Conservation (phyloP, 805 yeast species). For the Kregervanrija delftensis region DNA sequence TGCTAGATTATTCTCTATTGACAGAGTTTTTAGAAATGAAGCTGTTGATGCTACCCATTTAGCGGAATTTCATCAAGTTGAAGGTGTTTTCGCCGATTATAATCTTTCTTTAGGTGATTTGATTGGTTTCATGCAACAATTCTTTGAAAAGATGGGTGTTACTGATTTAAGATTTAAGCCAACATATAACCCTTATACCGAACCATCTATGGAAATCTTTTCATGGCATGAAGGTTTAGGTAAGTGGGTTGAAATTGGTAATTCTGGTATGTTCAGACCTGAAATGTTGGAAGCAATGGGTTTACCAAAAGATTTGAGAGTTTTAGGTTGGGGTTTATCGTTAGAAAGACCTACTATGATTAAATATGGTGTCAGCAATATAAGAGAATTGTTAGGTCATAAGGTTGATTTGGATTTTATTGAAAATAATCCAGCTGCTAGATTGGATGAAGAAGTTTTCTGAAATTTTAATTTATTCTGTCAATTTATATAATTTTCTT, state of each 20-base stretch:
- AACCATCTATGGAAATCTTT: conserved; percentile 95
- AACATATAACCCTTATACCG: conserved; percentile 98
- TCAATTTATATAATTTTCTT: too few species aligned
- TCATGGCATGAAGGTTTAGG: conserved; percentile 92
- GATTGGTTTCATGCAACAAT: conserved; percentile 97
- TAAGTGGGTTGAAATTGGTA: conserved; percentile 99
- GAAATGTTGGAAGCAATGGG: conserved; percentile 99
- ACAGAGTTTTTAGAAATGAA: conserved; percentile 98
- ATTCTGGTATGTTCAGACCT: conserved; percentile 99
- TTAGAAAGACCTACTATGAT: conserved; percentile 99
- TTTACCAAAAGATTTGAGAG: conserved; percentile 87
- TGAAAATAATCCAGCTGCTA: conserved; percentile 95
- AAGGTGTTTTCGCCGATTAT: conserved; percentile 97
- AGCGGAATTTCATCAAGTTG: conserved; percentile 99
- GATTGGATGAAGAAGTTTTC: conserved; percentile 73
- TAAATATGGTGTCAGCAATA: conserved; percentile 90
- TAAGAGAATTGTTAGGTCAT: conserved; percentile 95
- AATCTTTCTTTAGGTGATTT: conserved; percentile 91
- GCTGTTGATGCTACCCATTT: conserved; percentile 99
- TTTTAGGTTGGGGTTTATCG: conserved; percentile 94
- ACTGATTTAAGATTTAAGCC: conserved; percentile 94
- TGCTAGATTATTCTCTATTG: conserved; percentile 87
- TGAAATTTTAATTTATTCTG: conserved; percentile 8
- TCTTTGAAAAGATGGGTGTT: conserved; percentile 97
- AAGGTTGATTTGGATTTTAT: conserved; percentile 92